phyloP scores from a whole-genome alignment of 345 rosid species.

The Ricinus communis region DNA sequence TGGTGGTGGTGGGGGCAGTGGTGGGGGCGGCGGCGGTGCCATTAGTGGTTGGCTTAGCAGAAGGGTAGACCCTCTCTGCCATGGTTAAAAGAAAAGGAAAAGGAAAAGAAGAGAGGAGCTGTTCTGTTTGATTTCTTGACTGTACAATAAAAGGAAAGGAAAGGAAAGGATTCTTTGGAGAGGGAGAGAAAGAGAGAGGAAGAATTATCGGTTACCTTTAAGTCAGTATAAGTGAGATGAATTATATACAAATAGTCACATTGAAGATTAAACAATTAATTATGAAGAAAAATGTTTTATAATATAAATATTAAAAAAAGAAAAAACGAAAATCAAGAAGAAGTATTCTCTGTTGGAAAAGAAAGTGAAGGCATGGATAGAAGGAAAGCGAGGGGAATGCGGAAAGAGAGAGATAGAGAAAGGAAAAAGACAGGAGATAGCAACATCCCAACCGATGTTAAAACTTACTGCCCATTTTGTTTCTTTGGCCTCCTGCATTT shows the following conservation, averaged over 20 bases:
- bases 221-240: background rate
- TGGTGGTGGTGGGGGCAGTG: conserved; percentile 18
- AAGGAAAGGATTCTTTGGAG: background rate
- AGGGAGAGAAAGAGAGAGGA: background rate
- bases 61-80: conserved; percentile 65
- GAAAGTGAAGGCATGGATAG: background rate
- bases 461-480: background rate
- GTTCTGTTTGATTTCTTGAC: conserved; percentile 4
- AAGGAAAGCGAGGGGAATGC: background rate
- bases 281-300: background rate
- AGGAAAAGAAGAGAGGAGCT: conserved; percentile 8
- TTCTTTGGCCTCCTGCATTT: background rate
- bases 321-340: background rate
- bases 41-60: conserved; percentile 45
- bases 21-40: conserved; percentile 32
- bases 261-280: background rate
- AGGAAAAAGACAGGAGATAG: conserved; percentile 6
- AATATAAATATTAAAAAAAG: background rate
- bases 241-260: background rate
- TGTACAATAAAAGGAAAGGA: background rate
- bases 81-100: conserved; percentile 23
- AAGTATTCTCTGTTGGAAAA: background rate
- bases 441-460: conserved; percentile 10
- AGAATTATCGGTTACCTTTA: too few relatives aligned
- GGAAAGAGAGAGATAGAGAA: background rate